Conservation (phyloP, 2,329 filamentous ascomycete genomes). For the Keithomyces neogunnii region DNA sequence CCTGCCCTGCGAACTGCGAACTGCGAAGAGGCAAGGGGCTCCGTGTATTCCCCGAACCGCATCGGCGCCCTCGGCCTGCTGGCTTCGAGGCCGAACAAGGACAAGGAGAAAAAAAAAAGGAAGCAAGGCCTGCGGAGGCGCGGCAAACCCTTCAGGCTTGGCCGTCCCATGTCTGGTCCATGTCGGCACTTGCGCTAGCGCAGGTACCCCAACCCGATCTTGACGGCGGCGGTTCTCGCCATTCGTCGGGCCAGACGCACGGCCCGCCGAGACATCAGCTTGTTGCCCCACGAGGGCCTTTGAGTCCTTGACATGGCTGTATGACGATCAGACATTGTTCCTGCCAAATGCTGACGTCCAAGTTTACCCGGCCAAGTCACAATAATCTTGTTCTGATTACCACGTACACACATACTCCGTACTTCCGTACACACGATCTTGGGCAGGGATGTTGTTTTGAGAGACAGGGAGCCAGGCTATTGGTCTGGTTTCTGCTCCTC, state of each 20-base stretch:
- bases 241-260: neutral
- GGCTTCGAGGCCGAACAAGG: too few relatives aligned
- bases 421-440: neutral
- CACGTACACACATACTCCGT: neutral
- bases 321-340: slow-evolving; percentile 9
- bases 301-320: slow-evolving; percentile 4
- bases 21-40: neutral
- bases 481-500: slow-evolving; percentile 8
- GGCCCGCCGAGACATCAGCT: neutral
- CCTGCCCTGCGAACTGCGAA: neutral
- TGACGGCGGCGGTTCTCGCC: neutral
- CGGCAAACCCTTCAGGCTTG: neutral
- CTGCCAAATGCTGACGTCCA: neutral
- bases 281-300: slow-evolving; percentile 1
- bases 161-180: neutral
- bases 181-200: slow-evolving; percentile 5
- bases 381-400: neutral
- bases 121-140: neutral
- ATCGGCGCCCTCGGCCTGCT: too few relatives aligned
- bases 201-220: slow-evolving; percentile 2
- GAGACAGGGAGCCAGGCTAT: slow-evolving; percentile 3
- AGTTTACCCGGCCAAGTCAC: neutral
- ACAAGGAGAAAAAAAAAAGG: neutral
- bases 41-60: neutral
- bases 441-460: neutral